Evolutionary conservation across 2,329 filamentous ascomycete species (phyloP), one percentile per base, ranked within the genome.

Genomic region (Fusarium subglutinans): DNA sequence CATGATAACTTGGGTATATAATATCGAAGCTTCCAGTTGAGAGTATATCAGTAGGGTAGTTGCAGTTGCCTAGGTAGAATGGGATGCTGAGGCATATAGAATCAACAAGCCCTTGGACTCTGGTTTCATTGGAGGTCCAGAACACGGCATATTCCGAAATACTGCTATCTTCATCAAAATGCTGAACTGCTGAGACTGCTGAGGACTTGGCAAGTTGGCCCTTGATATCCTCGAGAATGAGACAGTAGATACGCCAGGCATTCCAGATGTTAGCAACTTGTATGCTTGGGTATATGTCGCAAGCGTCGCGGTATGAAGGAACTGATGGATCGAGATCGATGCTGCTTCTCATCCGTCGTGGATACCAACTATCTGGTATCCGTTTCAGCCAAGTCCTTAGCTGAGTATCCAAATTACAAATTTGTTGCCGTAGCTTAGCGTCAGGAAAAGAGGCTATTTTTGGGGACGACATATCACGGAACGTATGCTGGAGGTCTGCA

Each of bases 261-360:
- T 63, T 75, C 73, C 73, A 75, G 4, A 75, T 75, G 8, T 68
- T 75, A 1, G 72, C 69, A 17, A 75, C 67, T 6, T 75, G 73
- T 9, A 73, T 44, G 24, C 65, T 73, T 2, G 63, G 72, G 18
- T 75, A 75, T 0, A 73, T n/a, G 15, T 70, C 60, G 2, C 61
- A 45, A 1, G 5, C 20, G 13, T 14, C 47, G 1, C 45, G 28
- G 6, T 75, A 75, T 0, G 38, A 17, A 3, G 14, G 4, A 6
- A 57, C 15, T 1, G 57, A 35, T 15, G 22, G 0, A 3, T 24
- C 2, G 1, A 64, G 20, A 4, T 17, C 11, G 1, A 40, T n/a
- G 0, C 20, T 22, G 2, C 20, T 53, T 3, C 24, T 15, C 8
- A 75, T 20, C 3, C 17, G 24, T 33, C 10, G 44, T 3, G 59